Evolutionary conservation across 2,329 filamentous ascomycete species (phyloP).

Genomic region (Pseudofabraea citricarpa): DNA sequence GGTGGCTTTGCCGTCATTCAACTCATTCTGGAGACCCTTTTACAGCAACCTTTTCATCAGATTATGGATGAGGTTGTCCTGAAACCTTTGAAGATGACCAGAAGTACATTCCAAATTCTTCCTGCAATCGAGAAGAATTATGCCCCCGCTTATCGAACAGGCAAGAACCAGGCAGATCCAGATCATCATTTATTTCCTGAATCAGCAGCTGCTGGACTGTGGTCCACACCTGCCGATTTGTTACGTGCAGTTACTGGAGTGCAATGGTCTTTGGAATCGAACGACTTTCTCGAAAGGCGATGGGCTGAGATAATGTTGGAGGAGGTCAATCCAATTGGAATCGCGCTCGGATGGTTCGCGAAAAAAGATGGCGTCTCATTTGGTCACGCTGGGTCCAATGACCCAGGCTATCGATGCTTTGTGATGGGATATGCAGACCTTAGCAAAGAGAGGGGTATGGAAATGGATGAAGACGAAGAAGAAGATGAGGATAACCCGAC

Average conservation of each 20-base stretch:
- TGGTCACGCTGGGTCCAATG: conserved; percentile 8
- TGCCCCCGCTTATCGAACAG: conserved; percentile 5
- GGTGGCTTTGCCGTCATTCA: conserved; percentile 9
- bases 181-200: conserved; percentile 3
- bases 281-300: conserved; percentile 5
- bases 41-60: conserved; percentile 6
- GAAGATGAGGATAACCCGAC: neutral
- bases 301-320: conserved; percentile 9
- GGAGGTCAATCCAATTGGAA: conserved; percentile 5
- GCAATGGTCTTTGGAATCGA: conserved; percentile 5
- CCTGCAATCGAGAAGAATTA: conserved; percentile 6
- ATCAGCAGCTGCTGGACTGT: conserved; percentile 8
- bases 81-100: conserved; percentile 6
- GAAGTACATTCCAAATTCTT: conserved; percentile 4
- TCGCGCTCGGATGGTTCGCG: conserved; percentile 7
- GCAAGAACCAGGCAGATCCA: neutral
- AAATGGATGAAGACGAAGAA: neutral
- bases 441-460: neutral
- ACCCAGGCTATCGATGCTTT: conserved; percentile 8
- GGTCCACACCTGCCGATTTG: conserved; percentile 11
- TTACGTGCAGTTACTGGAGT: conserved; percentile 4
- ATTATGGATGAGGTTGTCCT: conserved; percentile 8
- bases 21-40: conserved; percentile 6
- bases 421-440: conserved; percentile 7
- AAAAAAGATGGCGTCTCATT: conserved; percentile 3